Evolutionary conservation across 257 asterid genomes (phyloP), one percentile per base, ranked within the genome.

Genomic region (Solanum medicagineum): DNA sequence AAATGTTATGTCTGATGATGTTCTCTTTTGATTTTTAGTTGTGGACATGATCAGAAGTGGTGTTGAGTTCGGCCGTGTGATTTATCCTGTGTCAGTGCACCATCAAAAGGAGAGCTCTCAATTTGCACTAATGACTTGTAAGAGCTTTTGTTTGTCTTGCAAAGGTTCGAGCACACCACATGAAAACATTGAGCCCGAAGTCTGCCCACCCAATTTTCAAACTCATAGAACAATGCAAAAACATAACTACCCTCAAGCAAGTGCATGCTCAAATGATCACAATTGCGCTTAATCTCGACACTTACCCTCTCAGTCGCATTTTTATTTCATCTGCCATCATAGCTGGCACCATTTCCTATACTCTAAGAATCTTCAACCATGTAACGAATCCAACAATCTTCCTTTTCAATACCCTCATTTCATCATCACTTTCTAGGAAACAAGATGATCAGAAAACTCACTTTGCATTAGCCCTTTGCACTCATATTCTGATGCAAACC

Each of bases 281-380:
- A 63, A 92, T 92, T 3, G 97, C 93, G 69, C 92, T 93, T 62
- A 85, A 92, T 75, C 90, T 73, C 80, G 97, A 93, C 84, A 93
- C 95, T 10, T 95, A 93, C 86, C 95, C 98, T 45, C 83, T 92
- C 59, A 95, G 95, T 80, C 92, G 93, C 65, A 83, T 93, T 79
- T 94, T 95, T 85, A 88, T 86, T 83, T 56, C 83, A 32, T 93
- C 98, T 6, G 87, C 93, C 24, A 75, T 90, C 56, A 83, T 92
- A 15, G 73, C 93, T 55, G 19, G 32, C 73, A 62, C 92, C 71
- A 59, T 91, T 80, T 86, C 95, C 83, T 91, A 93, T 90, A 89
- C 95, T 17, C 44, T 90, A 26, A 71, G 86, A 55, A 90, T 93
- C 80, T 91, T 93, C 88, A 87, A 90, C 84, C 91, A 81, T 73